Evolutionary conservation across 2,329 filamentous ascomycete species (phyloP).

Genomic region (Botrytis medusae): DNA sequence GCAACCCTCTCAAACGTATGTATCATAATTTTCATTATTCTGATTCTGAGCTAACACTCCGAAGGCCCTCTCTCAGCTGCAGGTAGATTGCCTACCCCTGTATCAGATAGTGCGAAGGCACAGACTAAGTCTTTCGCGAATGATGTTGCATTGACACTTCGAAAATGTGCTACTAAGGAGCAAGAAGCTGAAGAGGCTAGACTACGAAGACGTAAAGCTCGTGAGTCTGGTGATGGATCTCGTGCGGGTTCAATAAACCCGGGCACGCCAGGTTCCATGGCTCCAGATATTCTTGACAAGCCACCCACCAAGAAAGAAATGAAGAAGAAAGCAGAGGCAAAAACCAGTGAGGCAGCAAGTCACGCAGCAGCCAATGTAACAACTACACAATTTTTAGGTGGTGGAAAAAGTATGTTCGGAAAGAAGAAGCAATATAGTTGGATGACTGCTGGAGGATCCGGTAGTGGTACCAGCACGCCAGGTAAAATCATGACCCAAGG

Average conservation of each 20-base stretch:
- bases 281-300: slow-evolving; percentile 65
- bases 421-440: slow-evolving; percentile 77
- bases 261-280: slow-evolving; percentile 60
- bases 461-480: slow-evolving; percentile 55
- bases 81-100: slow-evolving; percentile 46
- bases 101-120: slow-evolving; percentile 51
- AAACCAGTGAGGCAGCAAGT: slow-evolving; percentile 73
- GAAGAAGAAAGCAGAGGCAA: slow-evolving; percentile 70
- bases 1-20: slow-evolving; percentile 62
- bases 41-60: slow-evolving; percentile 35
- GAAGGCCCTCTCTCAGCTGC: slow-evolving; percentile 38
- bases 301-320: slow-evolving; percentile 84
- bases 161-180: slow-evolving; percentile 64
- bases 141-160: slow-evolving; percentile 51
- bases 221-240: slow-evolving; percentile 55
- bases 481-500: slow-evolving; percentile 38
- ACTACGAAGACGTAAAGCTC: slow-evolving; percentile 56
- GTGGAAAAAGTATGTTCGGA: slow-evolving; percentile 58
- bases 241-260: slow-evolving; percentile 51
- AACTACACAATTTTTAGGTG: slow-evolving; percentile 72
- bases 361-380: slow-evolving; percentile 83
- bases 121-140: slow-evolving; percentile 47
- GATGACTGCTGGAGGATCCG: slow-evolving; percentile 53
- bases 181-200: slow-evolving; percentile 71
- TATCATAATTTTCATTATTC: slow-evolving; percentile 27